Percentiles rank a stretch among this genome's conserved stretches.
Evolutionary conservation across 208 protist species (phyloP).

Genomic region (Leptomonas pyrrhocoris): DNA sequence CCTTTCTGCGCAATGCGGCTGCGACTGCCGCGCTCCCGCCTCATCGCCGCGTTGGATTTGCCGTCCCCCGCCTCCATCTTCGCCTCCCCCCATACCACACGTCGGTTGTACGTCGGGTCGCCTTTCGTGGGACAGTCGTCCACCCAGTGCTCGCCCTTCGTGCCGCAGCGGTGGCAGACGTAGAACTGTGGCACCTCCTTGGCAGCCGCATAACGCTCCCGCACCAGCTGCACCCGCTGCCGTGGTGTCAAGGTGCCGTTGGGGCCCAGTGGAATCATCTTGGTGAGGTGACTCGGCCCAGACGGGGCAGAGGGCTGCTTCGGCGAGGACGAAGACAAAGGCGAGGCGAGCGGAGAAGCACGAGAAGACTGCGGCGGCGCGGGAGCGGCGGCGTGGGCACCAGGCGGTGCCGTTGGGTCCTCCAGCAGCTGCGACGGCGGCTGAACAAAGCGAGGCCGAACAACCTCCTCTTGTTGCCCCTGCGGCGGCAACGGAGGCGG

Average conservation of each 20-base stretch:
- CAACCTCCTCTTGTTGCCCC: not conserved
- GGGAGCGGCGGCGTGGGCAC: not conserved
- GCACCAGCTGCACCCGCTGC: constrained; percentile 75
- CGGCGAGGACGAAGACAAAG: not conserved
- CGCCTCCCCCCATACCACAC: constrained; percentile 74
- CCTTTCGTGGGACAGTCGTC: constrained; percentile 70
- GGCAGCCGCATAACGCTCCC: constrained; percentile 61
- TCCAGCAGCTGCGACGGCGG: constrained; percentile 5
- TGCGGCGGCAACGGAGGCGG: not conserved
- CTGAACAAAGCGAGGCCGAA: constrained; percentile 27
- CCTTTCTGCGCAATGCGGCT: not conserved
- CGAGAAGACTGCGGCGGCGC: not conserved
- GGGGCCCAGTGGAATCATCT: constrained; percentile 65
- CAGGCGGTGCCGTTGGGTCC: constrained; percentile 19
- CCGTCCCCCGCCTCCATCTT: constrained; percentile 32
- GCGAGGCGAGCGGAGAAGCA: not conserved
- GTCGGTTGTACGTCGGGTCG: constrained; percentile 67
- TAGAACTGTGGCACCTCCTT: constrained; percentile 76
- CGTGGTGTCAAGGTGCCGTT: constrained; percentile 68
- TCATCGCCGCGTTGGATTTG: not conserved
- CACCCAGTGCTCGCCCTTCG: constrained; percentile 81
- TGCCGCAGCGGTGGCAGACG: constrained; percentile 81
- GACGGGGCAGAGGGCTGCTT: not conserved
- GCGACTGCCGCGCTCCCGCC: not conserved
- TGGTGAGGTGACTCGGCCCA: constrained; percentile 19